Base-by-base conservation (phyloP, 108 stramenopile species). In the Cyclostephanos tholiformis region DNA sequence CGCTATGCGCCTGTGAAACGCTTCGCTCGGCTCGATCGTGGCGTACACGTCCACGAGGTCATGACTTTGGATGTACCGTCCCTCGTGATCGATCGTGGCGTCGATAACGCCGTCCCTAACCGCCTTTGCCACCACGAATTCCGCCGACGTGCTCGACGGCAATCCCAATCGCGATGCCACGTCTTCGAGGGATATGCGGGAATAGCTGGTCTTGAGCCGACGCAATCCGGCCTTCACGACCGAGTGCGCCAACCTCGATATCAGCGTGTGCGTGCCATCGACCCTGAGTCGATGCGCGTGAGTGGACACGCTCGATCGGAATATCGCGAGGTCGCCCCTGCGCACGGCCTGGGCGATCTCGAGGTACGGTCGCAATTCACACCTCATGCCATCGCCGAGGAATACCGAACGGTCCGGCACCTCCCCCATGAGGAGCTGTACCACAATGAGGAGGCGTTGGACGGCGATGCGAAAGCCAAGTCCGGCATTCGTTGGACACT, bases 171-270 rank as follows among this genome's bases (percentile, higher is more conserved):
- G 86, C 63, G 85, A 57, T 4, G 96, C 96, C 61, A 99, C 92
- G 77, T 99, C 57, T 25, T 60, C 59, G 36, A 60, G 38, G 16
- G 59, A 60, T 19, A 60, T 60, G 19, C 72, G 35, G 20, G 63
- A 73, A 67, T 93, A 93, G 60, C 96, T 95, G 19, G 92, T 71
- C 64, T 96, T 93, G 53, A 99, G 86, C 55, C 94, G 90, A 51
- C 98, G 85, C 65, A 99, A 93, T 41, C 98, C 99, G 0, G 97
- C 97, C 89, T 98, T 97, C 72, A 99, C 95, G 27, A 99, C 99
- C 65, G 91, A 94, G 72, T 98, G 97, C 11, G 92, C 95, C 71
- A 99, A 85, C 22, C 99, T 82, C n/a, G 87, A 92, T 70, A 99
- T 97, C 27, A 99, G 83, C 14, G 95, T 95, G 72, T 85, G 88